Evolutionary conservation across 2,329 filamentous ascomycete genomes (phyloP), one percentile per base, ranked within the genome.

Genomic region (Chaetomiaceae sp.): DNA sequence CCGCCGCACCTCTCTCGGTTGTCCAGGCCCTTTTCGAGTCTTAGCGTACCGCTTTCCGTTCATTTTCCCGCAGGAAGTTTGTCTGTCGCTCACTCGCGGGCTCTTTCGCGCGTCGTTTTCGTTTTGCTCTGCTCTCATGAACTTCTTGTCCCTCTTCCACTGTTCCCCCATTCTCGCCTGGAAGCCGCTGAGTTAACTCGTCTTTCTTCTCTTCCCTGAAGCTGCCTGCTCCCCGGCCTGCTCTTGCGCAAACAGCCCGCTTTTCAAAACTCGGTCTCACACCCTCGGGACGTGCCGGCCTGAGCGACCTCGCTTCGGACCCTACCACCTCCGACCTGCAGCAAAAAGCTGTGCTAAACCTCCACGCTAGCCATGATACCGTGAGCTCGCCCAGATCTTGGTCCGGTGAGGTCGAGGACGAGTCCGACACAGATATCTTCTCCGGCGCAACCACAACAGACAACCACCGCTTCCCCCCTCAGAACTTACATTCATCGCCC

Each of bases 61-160:
- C 62, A 57, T 62, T 63, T 64, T 66, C 57, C 62, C 62, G 62
- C 60, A 62, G 57, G 53, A 55, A 41, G 57, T 58, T 58, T n/a
- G 7, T 3, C n/a, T n/a, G 7, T 32, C 29, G 12, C 12, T 30
- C 5, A 3, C 29, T 32, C 29, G 12, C 14, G 29, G 7, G 7
- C 29, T n/a, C 60, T 57, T 57, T 49, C 50, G 50, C 59, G n/a
- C n/a, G n/a, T n/a, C n/a, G n/a, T n/a, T n/a, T n/a, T n/a, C n/a
- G n/a, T n/a, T n/a, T n/a, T n/a, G n/a, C n/a, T n/a, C 55, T 56
- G 47, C 56, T 51, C 50, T 51, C 51, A 51, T 50, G 41, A 41
- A 32, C 49, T 47, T 39, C 34, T 50, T 56, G 39, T 51, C 9
- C 5, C 47, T 44, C 37, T 50, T 58, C 48, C 55, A 24, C 47